Evolutionary conservation across 441 rosid genomes (phyloP).

Genomic region (Populus hybrid): DNA sequence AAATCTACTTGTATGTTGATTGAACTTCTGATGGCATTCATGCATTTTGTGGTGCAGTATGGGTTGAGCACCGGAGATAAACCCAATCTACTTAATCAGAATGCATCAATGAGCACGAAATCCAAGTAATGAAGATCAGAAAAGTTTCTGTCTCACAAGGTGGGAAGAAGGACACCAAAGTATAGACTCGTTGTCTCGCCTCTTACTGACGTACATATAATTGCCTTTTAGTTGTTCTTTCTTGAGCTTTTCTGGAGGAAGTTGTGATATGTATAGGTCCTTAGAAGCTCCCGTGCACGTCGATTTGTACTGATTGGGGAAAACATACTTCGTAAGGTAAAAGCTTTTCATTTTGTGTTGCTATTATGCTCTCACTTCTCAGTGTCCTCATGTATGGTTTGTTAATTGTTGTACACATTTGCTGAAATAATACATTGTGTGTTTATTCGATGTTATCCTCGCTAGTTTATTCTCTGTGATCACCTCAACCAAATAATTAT

Average conservation of each 20-base stretch:
- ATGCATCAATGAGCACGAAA: conserved; percentile 30
- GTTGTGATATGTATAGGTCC: conserved; percentile 21
- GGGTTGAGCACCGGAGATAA: conserved; percentile 38
- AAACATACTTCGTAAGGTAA: conserved; percentile 7
- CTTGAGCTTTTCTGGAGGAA: conserved; percentile 8
- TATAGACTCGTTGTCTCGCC: background rate
- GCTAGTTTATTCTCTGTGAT: background rate
- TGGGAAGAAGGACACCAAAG: background rate
- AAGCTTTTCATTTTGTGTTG: background rate
- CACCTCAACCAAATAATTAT: background rate
- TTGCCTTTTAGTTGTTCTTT: conserved; percentile 9
- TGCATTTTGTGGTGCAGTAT: conserved; percentile 34
- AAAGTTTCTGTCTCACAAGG: conserved; percentile 1
- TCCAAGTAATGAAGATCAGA: conserved; percentile 22
- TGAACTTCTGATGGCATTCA: background rate
- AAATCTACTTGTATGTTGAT: background rate
- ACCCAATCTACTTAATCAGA: conserved; percentile 22
- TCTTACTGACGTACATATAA: conserved; percentile 12
- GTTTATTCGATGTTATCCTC: background rate
- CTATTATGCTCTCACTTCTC: background rate
- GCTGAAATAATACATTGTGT: background rate
- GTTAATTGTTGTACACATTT: background rate
- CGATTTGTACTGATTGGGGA: background rate
- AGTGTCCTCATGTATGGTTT: background rate
- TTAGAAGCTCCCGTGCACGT: conserved; percentile 7